phyloP scores from a whole-genome alignment of 352 stramenopile genomes.

The Thalassiosira exigua region DNA sequence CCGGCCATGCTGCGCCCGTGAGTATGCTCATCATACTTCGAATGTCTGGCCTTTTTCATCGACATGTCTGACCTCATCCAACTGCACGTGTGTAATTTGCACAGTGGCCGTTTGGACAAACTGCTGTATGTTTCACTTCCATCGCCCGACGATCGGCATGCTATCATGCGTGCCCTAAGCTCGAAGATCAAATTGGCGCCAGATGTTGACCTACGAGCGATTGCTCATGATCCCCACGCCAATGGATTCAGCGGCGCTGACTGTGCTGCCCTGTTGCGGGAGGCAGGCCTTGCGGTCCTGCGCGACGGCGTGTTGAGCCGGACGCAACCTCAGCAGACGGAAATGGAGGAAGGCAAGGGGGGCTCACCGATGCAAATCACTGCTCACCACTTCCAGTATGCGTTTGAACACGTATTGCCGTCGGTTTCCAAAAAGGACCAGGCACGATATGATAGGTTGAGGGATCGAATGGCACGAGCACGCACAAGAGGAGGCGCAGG shows the following conservation, averaged over 20 bases:
- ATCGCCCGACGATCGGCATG: slow-evolving; percentile 84
- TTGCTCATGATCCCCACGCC: slow-evolving; percentile 89
- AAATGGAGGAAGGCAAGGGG: slow-evolving; percentile 1
- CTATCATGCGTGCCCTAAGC: slow-evolving; percentile 93
- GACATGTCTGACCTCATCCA: background rate
- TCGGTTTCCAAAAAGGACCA: slow-evolving; percentile 84
- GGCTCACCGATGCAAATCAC: slow-evolving; percentile 64
- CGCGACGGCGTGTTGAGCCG: slow-evolving; percentile 65
- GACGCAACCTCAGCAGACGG: background rate
- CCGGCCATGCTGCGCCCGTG: slow-evolving; percentile 96
- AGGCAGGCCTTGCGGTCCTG: slow-evolving; percentile 95
- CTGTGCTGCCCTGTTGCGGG: slow-evolving; percentile 94
- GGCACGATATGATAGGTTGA: slow-evolving; percentile 79
- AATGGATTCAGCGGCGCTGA: slow-evolving; percentile 97
- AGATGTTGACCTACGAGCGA: slow-evolving; percentile 90
- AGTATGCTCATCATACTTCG: too few species aligned
- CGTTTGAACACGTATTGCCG: slow-evolving; percentile 84
- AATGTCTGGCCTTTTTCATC: background rate
- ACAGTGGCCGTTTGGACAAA: slow-evolving; percentile 95
- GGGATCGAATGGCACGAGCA: slow-evolving; percentile 78
- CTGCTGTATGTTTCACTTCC: slow-evolving; percentile 98
- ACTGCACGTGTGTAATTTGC: too few species aligned
- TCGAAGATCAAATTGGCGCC: slow-evolving; percentile 81
- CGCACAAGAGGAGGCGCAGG: slow-evolving; percentile 54
- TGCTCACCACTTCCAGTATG: slow-evolving; percentile 78